Conservation (phyloP, 2,329 filamentous ascomycete genomes). For the Keithomyces neogunnii region DNA sequence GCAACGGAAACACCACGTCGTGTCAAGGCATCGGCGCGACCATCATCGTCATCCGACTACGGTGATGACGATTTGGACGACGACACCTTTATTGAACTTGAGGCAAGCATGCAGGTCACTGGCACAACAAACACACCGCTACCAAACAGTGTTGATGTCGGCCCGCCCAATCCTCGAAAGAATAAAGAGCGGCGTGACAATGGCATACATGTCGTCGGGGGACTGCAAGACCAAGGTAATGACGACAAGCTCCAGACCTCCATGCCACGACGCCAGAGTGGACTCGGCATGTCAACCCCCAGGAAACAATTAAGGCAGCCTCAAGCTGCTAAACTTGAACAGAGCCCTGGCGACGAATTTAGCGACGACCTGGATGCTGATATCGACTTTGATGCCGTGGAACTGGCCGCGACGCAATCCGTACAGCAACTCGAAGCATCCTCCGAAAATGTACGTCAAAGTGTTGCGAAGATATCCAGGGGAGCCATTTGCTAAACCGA, state of each 20-base stretch:
- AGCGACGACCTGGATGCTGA: conserved; percentile 54
- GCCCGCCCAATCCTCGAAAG: neutral
- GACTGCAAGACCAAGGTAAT: conserved; percentile 55
- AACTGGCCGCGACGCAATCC: conserved; percentile 65
- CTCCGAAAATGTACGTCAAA: conserved; percentile 29
- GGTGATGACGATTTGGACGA: conserved; percentile 52
- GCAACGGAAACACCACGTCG: conserved; percentile 14
- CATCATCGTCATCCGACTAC: conserved; percentile 33
- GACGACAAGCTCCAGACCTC: conserved; percentile 49
- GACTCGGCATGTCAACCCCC: conserved; percentile 5
- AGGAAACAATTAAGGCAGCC: conserved; percentile 6
- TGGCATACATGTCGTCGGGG: conserved; percentile 25
- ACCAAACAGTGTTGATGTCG: conserved; percentile 22
- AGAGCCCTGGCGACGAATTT: conserved; percentile 23
- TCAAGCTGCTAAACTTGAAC: conserved; percentile 4
- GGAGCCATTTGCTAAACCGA: conserved; percentile 50
- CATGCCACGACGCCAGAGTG: conserved; percentile 10
- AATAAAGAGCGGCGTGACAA: neutral
- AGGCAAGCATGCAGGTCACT: conserved; percentile 29
- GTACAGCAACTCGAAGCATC: conserved; percentile 20
- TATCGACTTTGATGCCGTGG: conserved; percentile 69
- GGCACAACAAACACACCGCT: conserved; percentile 7
- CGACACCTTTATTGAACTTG: conserved; percentile 47
- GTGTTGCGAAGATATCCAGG: conserved; percentile 9
- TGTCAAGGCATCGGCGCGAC: conserved; percentile 9